These are phyloP conservation scores for Populus deltoides DNA, from an alignment of 345 rosid species.

Conservation along the genomic window DNA sequence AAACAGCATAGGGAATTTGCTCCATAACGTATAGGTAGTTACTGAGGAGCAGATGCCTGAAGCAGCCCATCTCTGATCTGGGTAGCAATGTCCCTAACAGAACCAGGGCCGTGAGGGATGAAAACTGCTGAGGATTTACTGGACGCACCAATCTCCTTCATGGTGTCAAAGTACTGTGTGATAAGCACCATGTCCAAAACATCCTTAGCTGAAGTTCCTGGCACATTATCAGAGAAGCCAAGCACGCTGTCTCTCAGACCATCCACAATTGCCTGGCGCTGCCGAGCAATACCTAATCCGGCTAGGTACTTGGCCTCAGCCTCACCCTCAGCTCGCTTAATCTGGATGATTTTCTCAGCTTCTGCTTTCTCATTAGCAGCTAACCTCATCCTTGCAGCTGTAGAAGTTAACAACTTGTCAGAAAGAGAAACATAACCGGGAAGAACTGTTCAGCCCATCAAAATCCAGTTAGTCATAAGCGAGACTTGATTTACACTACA, in stretches of 20 bases:
- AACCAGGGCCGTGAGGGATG: constrained; percentile 23
- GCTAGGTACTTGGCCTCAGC: constrained; percentile 22
- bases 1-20: background rate
- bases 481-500: too few relatives aligned
- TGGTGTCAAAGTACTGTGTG: constrained; percentile 25
- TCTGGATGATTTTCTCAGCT: constrained; percentile 21
- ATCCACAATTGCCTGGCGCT: constrained; percentile 27
- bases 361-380: constrained; percentile 26
- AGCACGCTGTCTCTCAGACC: constrained; percentile 30
- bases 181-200: constrained; percentile 27
- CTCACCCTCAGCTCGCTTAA: constrained; percentile 23
- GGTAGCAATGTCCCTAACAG: constrained; percentile 16
- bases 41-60: constrained; percentile 7
- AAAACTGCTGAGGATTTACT: constrained; percentile 16
- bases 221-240: constrained; percentile 23
- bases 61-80: constrained; percentile 20
- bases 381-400: constrained; percentile 24
- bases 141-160: constrained; percentile 25
- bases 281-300: constrained; percentile 20
- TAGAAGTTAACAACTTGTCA: background rate
- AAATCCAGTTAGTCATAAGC: too few relatives aligned
- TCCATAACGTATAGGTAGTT: background rate
- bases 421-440: background rate
- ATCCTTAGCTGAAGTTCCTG: constrained; percentile 24
- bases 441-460: too few relatives aligned